These are phyloP conservation scores for Vanderwaltozyma yarrowii DNA, from an alignment of 805 yeast genomes.

Conservation along the genomic window DNA sequence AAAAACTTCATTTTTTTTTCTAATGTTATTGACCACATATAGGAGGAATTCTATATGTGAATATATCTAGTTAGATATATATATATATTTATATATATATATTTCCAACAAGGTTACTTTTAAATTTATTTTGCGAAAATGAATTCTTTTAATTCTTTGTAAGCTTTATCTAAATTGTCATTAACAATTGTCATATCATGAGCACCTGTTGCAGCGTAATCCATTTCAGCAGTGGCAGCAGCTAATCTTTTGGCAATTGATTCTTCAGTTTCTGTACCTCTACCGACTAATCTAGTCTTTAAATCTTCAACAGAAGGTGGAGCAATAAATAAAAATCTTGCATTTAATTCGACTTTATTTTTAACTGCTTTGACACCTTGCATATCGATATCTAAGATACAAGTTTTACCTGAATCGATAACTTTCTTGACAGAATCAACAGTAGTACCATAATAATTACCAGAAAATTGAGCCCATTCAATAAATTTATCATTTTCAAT, in stretches of 20 bases:
- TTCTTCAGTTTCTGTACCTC: conserved; percentile 94
- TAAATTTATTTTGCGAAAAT: conserved; percentile 35
- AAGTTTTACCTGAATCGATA: conserved; percentile 51
- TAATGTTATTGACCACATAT: too few relatives aligned
- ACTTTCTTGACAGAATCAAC: conserved; percentile 66
- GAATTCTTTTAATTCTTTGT: conserved; percentile 67
- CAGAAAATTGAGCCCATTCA: conserved; percentile 97
- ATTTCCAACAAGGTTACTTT: too few relatives aligned
- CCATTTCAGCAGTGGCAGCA: conserved; percentile 85
- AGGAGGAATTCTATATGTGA: too few relatives aligned
- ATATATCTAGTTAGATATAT: too few relatives aligned
- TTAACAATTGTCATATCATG: conserved; percentile 85
- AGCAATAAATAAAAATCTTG: conserved; percentile 76
- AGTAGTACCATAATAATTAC: conserved; percentile 95
- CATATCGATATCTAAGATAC: conserved; percentile 96
- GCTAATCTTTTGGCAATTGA: conserved; percentile 71
- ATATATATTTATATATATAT: too few relatives aligned
- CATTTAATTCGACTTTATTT: conserved; percentile 58
- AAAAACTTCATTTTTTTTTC: too few relatives aligned
- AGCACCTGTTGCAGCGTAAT: conserved; percentile 80
- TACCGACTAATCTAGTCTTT: conserved; percentile 61
- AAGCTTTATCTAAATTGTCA: conserved; percentile 86
- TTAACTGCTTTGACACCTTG: conserved; percentile 96
- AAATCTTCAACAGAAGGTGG: conserved; percentile 87
- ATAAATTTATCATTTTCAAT: conserved; percentile 71